These are phyloP conservation scores for Penicillium sp. DNA, from an alignment of 2,329 filamentous ascomycete species.

Conservation along the genomic window DNA sequence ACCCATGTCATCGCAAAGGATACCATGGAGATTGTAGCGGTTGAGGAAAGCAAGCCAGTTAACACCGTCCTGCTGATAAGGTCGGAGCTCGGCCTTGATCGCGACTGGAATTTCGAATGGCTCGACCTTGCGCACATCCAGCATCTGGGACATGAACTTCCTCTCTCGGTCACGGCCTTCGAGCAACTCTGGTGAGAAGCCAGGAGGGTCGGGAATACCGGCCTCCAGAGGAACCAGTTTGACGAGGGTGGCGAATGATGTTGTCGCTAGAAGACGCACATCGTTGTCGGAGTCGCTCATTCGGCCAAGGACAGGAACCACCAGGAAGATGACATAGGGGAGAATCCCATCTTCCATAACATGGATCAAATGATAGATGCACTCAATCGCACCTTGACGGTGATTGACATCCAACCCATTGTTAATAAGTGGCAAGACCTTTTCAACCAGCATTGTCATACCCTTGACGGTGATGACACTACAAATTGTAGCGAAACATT, in stretches of 20 bases:
- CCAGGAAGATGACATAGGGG: conserved; percentile 97
- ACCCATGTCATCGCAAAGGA: conserved; percentile 99
- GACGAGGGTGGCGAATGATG: conserved; percentile 92
- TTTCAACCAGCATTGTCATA: conserved; percentile 93
- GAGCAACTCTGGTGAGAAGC: conserved; percentile 81
- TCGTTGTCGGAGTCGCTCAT: conserved; percentile 99
- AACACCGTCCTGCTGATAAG: conserved; percentile 97
- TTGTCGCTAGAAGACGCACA: conserved; percentile 88
- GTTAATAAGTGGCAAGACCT: conserved; percentile 85
- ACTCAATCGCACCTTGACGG: conserved; percentile 91
- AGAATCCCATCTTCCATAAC: conserved; percentile 97
- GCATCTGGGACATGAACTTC: conserved; percentile 93
- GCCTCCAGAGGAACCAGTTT: conserved; percentile 96
- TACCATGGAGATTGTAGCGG: conserved; percentile 94
- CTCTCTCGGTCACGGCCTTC: conserved; percentile 89
- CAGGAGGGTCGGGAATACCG: conserved; percentile 93
- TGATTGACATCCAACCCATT: conserved; percentile 84
- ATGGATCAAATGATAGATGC: conserved; percentile 93
- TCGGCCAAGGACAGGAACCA: conserved; percentile 90
- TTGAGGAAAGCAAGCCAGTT: conserved; percentile 99
- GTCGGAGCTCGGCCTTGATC: conserved; percentile 93
- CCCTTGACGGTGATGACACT: conserved; percentile 93
- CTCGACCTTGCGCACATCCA: conserved; percentile 96
- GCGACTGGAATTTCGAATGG: conserved; percentile 89
- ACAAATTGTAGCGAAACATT: conserved; percentile 95